phyloP scores from a whole-genome alignment of 495 filamentous ascomycete genomes.

The Friedmanniomyces simplex region DNA sequence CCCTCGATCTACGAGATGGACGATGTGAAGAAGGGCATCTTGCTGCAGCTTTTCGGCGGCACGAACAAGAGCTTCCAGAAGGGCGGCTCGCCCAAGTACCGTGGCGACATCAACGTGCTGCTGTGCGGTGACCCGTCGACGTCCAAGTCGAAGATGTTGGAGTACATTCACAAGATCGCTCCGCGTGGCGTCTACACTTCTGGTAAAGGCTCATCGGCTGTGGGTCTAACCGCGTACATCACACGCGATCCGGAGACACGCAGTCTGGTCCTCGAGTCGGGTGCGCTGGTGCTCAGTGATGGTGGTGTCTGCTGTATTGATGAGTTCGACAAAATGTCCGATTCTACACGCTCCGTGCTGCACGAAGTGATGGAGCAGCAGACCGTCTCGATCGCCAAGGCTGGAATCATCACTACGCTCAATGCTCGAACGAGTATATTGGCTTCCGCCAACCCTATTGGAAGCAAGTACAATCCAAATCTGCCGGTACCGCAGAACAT shows the following conservation, averaged over 20 bases:
- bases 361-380: conserved; percentile 99
- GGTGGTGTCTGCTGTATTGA: conserved; percentile 98
- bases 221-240: conserved; percentile 96
- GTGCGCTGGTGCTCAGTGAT: conserved; percentile 88
- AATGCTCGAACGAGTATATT: conserved; percentile 92
- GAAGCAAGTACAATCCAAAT: conserved; percentile 92
- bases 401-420: conserved; percentile 95
- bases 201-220: conserved; percentile 92
- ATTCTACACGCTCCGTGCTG: conserved; percentile 85
- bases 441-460: conserved; percentile 94
- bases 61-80: conserved; percentile 99
- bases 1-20: conserved; percentile 97
- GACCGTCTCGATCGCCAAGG: conserved; percentile 96
- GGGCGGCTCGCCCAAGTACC: conserved; percentile 86
- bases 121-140: conserved; percentile 96
- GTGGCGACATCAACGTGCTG: conserved; percentile 94
- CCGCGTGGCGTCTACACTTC: conserved; percentile 95
- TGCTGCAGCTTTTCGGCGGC: conserved; percentile 91
- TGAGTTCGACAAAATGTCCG: conserved; percentile 99
- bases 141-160: conserved; percentile 84
- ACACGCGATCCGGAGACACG: conserved; percentile 90
- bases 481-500: conserved; percentile 96
- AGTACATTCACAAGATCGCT: conserved; percentile 95
- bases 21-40: conserved; percentile 95
- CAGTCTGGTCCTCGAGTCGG: conserved; percentile 92